Base-by-base conservation (phyloP, 108 stramenopile genomes). In the Pseudonitzschia multistriata region DNA sequence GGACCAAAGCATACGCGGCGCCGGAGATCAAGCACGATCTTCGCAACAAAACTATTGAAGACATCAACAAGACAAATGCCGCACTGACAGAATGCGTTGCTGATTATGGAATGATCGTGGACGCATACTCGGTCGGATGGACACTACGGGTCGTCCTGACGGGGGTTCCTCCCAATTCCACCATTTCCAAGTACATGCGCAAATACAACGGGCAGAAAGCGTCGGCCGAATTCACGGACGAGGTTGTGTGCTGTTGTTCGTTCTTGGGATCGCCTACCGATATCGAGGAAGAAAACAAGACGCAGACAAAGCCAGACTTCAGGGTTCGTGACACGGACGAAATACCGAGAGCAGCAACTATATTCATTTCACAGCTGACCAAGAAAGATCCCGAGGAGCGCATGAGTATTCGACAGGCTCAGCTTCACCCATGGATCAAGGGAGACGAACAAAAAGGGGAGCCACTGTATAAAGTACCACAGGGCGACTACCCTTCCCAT, bases 31-130 rank as follows among this genome's bases (percentile, higher is more conserved):
- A 80, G 37, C 63, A 81, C 33, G 67, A 82, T 34, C 76, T 88
- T 6, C 66, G 82, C 1, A 74, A 77, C 30, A 80, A 86, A 62
- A 78, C 74, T 2, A 54, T 52, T 7, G 84, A 77, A 42, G 83
- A 83, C 63, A 17, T 75, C 25, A 73, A 72, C 30, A 83, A 82
- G 49, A 33, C 69, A 8, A 78, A 80, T 49, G 85, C 79, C 13
- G 80, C 90, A 6, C 79, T 90, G 39, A 84, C 82, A 1, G 85
- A 79, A 56, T 90, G 86, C 65, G 85, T 90, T 29, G 84, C 89
- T 3, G 88, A 87, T 61, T 94, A 94, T 62, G 90, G 93, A 6
- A 90, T 94, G 90, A 88, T 90, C 48, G 88, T 87, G 5, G 93
- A 94, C 76, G 82, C 93, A 0, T 94, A 84, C 71, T 86, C 87